Evolutionary conservation across 2,329 filamentous ascomycete genomes (phyloP), one percentile per base, ranked within the genome.

Genomic region (Nigrograna mackinnonii): DNA sequence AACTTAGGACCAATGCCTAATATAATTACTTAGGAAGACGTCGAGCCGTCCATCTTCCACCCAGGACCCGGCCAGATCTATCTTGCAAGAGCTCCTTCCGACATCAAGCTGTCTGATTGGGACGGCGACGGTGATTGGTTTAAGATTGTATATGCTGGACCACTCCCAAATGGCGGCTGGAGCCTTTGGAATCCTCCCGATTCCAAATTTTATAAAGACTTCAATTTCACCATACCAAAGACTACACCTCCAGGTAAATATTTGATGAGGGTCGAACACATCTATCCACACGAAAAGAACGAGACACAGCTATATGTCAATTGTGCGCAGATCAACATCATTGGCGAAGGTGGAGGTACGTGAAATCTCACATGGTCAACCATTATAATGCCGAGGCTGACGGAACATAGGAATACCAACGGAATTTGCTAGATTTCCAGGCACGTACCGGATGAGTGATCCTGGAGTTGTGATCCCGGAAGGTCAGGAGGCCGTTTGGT

Each of bases 51-150:
- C n/a, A n/a, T n/a, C n/a, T n/a, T n/a, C n/a, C 47, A 49, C 32
- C 43, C 49, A 21, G 47, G 48, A 4, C 47, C 45, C 6, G 48
- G 39, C 9, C 37, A 44, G 30, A 43, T 41, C 9, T 54, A 54
- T 31, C 17, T 51, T 5, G 43, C 43, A 6, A 36, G 16, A 13
- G 31, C 39, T 2, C 32, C 47, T 3, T 28, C 21, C 2, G 20
- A 14, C 16, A n/a, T n/a, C n/a, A n/a, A n/a, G n/a, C n/a, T n/a
- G n/a, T n/a, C n/a, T n/a, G n/a, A n/a, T 21, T 41, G 34, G 24
- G 32, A 19, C 11, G 43, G 43, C 9, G 16, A 37, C 4, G 43
- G 39, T 4, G 39, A 46, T n/a, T 46, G 39, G 43, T 46, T 46
- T 22, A 46, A 46, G 20, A 37, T 45, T 35, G 35, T 20, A 13